Conservation (phyloP, 352 stramenopile species). For the Globisporangium solare region DNA sequence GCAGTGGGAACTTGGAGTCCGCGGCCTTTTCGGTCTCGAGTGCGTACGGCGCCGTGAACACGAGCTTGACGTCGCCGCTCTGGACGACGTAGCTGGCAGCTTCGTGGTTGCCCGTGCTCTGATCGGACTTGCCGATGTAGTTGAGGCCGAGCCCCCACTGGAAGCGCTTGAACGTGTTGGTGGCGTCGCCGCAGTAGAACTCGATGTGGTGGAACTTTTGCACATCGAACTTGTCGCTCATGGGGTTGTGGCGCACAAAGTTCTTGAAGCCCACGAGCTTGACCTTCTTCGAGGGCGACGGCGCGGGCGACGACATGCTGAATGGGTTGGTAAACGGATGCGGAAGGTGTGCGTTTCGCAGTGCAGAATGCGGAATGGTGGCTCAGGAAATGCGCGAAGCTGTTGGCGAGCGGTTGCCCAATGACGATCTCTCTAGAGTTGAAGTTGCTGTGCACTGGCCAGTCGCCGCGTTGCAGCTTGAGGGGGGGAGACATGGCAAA, state of each 20-base stretch:
- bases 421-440: background rate
- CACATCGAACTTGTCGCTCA: slow-evolving; percentile 70
- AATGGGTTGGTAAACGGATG: too few relatives aligned
- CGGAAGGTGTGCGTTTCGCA: background rate
- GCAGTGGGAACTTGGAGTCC: slow-evolving; percentile 42
- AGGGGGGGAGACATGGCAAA: background rate
- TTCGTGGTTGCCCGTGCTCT: slow-evolving; percentile 84
- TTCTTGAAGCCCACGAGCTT: slow-evolving; percentile 71
- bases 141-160: slow-evolving; percentile 80
- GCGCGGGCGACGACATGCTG: slow-evolving; percentile 4
- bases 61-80: slow-evolving; percentile 74
- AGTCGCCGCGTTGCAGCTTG: background rate
- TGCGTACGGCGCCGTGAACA: slow-evolving; percentile 88
- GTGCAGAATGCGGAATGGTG: slow-evolving; percentile 7
- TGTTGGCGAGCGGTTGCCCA: background rate
- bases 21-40: slow-evolving; percentile 55
- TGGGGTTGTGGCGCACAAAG: slow-evolving; percentile 75
- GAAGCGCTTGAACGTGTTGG: slow-evolving; percentile 77
- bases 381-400: background rate
- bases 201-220: slow-evolving; percentile 84
- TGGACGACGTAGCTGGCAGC: slow-evolving; percentile 85
- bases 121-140: slow-evolving; percentile 77
- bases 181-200: slow-evolving; percentile 81
- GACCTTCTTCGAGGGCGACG: slow-evolving; percentile 37
- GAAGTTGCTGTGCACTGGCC: background rate